phyloP scores from a whole-genome alignment of 352 stramenopile genomes.

The Phytophthora uliginosa region DNA sequence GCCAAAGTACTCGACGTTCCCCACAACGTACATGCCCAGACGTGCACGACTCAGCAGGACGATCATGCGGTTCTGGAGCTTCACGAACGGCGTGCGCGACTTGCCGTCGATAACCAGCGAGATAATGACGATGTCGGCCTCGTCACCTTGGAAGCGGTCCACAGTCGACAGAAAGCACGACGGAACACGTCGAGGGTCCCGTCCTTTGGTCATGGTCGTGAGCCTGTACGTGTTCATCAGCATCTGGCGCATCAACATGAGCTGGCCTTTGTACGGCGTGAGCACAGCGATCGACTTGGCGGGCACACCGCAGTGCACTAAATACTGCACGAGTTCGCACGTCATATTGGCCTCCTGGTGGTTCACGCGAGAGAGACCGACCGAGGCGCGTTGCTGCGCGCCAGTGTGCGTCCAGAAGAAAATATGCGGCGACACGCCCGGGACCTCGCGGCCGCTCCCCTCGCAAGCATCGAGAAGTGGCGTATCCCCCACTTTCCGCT shows the following conservation, averaged over 20 bases:
- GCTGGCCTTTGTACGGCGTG: constrained; percentile 91
- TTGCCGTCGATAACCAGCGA: constrained; percentile 92
- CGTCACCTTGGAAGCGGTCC: constrained; percentile 92
- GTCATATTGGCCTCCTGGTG: constrained; percentile 80
- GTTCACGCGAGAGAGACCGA: constrained; percentile 86
- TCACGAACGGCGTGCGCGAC: constrained; percentile 90
- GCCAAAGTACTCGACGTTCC: constrained; percentile 87
- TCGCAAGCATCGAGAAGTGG: constrained; percentile 44
- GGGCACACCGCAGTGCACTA: constrained; percentile 81
- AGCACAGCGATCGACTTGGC: constrained; percentile 84
- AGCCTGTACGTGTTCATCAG: constrained; percentile 60
- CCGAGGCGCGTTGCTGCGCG: constrained; percentile 60
- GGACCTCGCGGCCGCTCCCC: constrained; percentile 77
- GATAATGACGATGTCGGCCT: constrained; percentile 90
- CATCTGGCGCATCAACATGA: constrained; percentile 87
- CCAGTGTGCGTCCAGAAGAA: constrained; percentile 90
- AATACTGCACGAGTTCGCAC: constrained; percentile 79
- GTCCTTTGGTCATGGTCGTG: constrained; percentile 32
- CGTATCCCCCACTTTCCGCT: neutral
- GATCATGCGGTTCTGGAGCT: constrained; percentile 92
- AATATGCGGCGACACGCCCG: constrained; percentile 77
- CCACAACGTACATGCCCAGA: constrained; percentile 88
- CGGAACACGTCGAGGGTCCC: constrained; percentile 33
- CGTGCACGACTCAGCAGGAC: constrained; percentile 88
- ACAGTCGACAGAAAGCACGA: constrained; percentile 86